phyloP scores from a whole-genome alignment of 331 rosid genomes.

The Spiraea crenata region DNA sequence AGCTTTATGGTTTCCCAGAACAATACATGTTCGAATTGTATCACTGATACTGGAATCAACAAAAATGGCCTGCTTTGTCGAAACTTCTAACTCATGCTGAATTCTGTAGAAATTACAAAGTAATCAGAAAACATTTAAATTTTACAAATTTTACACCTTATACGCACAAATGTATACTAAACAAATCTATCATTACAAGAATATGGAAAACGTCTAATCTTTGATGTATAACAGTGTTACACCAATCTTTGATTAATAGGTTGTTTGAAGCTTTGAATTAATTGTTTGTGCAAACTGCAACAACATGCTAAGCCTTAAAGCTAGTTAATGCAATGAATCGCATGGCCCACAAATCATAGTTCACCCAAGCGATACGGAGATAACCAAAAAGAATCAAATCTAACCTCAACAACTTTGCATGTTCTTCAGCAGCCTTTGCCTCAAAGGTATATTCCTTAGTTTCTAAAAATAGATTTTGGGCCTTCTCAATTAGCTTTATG shows the following conservation, averaged over 20 bases:
- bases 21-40: constrained; percentile 95
- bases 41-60: constrained; percentile 96
- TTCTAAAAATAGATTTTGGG: constrained; percentile 70
- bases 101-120: constrained; percentile 50
- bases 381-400: constrained; percentile 27
- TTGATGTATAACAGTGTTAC: not conserved
- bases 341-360: constrained; percentile 16
- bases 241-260: not conserved
- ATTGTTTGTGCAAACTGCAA: constrained; percentile 10
- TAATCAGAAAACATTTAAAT: constrained; percentile 7
- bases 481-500: constrained; percentile 77
- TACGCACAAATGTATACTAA: not conserved
- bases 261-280: not conserved
- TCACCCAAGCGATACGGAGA: constrained; percentile 1
- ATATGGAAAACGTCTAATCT: not conserved
- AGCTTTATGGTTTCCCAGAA: constrained; percentile 93
- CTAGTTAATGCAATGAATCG: constrained; percentile 2
- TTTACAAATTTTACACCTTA: not conserved
- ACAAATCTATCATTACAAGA: not conserved
- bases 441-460: constrained; percentile 89
- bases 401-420: constrained; percentile 83
- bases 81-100: constrained; percentile 85
- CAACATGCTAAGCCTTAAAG: constrained; percentile 15
- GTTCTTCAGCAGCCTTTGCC: constrained; percentile 96
- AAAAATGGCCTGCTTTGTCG: constrained; percentile 94